Evolutionary conservation across 2,329 filamentous ascomycete species (phyloP).

Genomic region (Colletotrichum sp.): DNA sequence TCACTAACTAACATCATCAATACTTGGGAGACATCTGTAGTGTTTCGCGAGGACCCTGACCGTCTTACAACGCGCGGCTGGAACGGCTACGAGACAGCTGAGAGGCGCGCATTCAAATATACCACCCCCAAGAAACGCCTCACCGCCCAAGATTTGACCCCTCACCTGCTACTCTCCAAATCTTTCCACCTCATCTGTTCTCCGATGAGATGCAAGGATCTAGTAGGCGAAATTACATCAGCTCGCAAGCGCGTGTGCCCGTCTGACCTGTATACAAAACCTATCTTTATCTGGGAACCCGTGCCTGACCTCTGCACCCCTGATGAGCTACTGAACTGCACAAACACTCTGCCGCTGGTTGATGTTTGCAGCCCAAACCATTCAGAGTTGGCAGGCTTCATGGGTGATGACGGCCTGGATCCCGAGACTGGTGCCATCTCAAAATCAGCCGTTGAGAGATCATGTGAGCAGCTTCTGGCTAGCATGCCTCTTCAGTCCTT

Average conservation of each 20-base stretch:
- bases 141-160: constrained; percentile 72
- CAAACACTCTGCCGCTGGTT: constrained; percentile 64
- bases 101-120: constrained; percentile 81
- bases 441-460: constrained; percentile 57
- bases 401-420: constrained; percentile 66
- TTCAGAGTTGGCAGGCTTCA: constrained; percentile 84
- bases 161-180: constrained; percentile 69
- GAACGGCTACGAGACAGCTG: constrained; percentile 83
- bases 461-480: constrained; percentile 66
- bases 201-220: constrained; percentile 74
- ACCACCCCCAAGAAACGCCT: constrained; percentile 85
- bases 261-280: constrained; percentile 50
- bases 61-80: constrained; percentile 87
- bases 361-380: constrained; percentile 82
- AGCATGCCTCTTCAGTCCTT: constrained; percentile 70
- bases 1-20: constrained; percentile 67
- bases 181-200: constrained; percentile 91
- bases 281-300: constrained; percentile 92
- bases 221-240: constrained; percentile 73
- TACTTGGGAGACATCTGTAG: constrained; percentile 76
- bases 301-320: constrained; percentile 87
- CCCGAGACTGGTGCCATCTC: constrained; percentile 60
- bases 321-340: constrained; percentile 67
- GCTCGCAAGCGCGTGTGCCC: constrained; percentile 51
- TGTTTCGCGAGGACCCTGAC: constrained; percentile 68